A percentile compares a stretch with the other conserved stretches of the same genome.
Evolutionary conservation across 192 early-diverging fungal genomes (phyloP).

Genomic region (Mortierella claussenii): DNA sequence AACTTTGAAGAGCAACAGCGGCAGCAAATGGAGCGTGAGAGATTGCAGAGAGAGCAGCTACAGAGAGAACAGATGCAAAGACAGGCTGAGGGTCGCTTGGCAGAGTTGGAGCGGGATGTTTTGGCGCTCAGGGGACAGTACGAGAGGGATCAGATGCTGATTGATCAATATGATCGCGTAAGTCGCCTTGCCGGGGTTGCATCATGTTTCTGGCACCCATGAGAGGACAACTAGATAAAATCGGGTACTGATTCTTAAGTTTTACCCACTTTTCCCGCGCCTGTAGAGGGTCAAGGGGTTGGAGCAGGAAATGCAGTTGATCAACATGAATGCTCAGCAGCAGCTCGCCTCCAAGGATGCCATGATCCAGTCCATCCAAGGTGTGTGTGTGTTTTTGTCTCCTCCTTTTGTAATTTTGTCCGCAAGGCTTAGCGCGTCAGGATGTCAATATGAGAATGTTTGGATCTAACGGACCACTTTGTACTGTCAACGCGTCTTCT

Average conservation of each 20-base stretch:
- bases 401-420: too few species aligned
- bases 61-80: constrained; percentile 84
- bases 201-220: background rate
- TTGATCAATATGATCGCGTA: constrained; percentile 90
- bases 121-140: constrained; percentile 79
- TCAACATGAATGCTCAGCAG: constrained; percentile 76
- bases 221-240: background rate
- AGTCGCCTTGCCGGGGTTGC: background rate
- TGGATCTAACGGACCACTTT: too few species aligned
- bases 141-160: constrained; percentile 82
- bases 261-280: background rate
- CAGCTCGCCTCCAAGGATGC: constrained; percentile 87
- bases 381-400: too few species aligned
- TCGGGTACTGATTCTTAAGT: constrained; percentile 1
- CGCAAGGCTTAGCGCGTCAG: too few species aligned
- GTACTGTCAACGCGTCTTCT: too few species aligned
- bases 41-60: constrained; percentile 79
- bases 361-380: constrained; percentile 83
- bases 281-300: constrained; percentile 80
- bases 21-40: constrained; percentile 74
- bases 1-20: constrained; percentile 83
- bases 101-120: constrained; percentile 85
- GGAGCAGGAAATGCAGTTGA: constrained; percentile 83
- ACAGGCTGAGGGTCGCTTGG: constrained; percentile 80
- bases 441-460: too few species aligned